Percentiles rank a stretch among this genome's conserved stretches.
Evolutionary conservation across 1,284 basidiomycete genomes (phyloP).

Genomic region (Malassezia equina): DNA sequence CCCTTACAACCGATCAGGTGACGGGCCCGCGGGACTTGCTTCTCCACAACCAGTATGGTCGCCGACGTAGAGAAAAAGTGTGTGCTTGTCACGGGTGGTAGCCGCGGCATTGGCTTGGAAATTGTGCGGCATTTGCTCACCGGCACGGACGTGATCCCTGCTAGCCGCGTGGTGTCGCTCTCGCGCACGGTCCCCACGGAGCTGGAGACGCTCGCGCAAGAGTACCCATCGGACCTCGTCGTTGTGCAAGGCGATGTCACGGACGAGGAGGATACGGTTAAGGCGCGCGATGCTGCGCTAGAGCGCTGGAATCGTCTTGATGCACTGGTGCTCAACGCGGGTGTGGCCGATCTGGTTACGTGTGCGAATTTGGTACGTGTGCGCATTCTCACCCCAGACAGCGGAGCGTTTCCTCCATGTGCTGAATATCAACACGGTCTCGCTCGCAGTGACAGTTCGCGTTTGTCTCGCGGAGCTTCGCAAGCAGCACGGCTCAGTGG

Average conservation of each 20-base stretch:
- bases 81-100: conserved; percentile 41
- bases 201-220: conserved; percentile 54
- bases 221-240: conserved; percentile 20
- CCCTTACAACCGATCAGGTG: too few relatives aligned
- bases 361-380: conserved; percentile 11
- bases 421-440: conserved; percentile 74
- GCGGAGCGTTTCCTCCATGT: conserved; percentile 53
- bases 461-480: conserved; percentile 61
- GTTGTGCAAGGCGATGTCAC: conserved; percentile 59
- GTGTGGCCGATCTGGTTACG: conserved; percentile 52
- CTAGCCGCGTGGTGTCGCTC: conserved; percentile 61
- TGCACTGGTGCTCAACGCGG: conserved; percentile 69
- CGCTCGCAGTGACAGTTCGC: conserved; percentile 61
- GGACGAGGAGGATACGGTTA: conserved; percentile 54
- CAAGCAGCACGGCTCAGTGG: conserved; percentile 55
- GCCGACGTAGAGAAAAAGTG: conserved; percentile 18
- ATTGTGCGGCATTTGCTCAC: conserved; percentile 58
- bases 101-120: conserved; percentile 66
- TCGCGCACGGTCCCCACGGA: conserved; percentile 62
- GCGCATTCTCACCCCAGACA: conserved; percentile 51
- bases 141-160: conserved; percentile 15
- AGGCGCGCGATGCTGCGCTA: conserved; percentile 57
- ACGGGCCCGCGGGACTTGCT: neutral
- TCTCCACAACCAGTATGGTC: neutral
- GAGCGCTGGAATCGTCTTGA: conserved; percentile 60